Conservation (phyloP, 2,329 filamentous ascomycete species). For the Cladosporium sp. region DNA sequence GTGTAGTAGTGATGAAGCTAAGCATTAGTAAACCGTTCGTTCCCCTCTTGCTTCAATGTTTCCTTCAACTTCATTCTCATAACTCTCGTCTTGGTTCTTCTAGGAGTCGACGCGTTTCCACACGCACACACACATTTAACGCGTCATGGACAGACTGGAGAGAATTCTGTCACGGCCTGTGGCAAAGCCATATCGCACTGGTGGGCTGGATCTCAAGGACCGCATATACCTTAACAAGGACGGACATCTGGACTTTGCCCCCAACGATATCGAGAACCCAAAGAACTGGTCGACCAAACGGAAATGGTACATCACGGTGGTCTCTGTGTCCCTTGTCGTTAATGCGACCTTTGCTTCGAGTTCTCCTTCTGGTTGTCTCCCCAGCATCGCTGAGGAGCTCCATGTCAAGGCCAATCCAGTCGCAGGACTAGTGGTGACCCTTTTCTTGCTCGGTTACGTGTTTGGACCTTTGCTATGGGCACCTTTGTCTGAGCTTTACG, state of each 20-base stretch:
- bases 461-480: constrained; percentile 60
- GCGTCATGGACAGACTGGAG: constrained; percentile 37
- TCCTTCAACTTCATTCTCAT: too few species aligned
- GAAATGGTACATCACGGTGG: constrained; percentile 41
- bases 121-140: too few species aligned
- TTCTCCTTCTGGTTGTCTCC: constrained; percentile 35
- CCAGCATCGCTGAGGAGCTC: constrained; percentile 44
- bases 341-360: constrained; percentile 53
- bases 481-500: constrained; percentile 62
- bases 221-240: constrained; percentile 45
- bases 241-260: constrained; percentile 50
- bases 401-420: constrained; percentile 43
- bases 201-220: constrained; percentile 33
- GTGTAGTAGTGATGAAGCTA: background rate
- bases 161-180: constrained; percentile 48
- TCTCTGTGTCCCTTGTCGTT: constrained; percentile 46
- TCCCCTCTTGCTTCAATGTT: too few species aligned
- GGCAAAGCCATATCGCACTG: constrained; percentile 51
- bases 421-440: constrained; percentile 29
- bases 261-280: constrained; percentile 50
- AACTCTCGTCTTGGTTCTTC: too few species aligned
- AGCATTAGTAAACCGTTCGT: background rate
- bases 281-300: constrained; percentile 44
- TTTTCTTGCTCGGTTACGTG: constrained; percentile 48
- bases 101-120: too few species aligned